Conservation (phyloP, 2,329 filamentous ascomycete genomes). For the Pyrenochaeta sp. region DNA sequence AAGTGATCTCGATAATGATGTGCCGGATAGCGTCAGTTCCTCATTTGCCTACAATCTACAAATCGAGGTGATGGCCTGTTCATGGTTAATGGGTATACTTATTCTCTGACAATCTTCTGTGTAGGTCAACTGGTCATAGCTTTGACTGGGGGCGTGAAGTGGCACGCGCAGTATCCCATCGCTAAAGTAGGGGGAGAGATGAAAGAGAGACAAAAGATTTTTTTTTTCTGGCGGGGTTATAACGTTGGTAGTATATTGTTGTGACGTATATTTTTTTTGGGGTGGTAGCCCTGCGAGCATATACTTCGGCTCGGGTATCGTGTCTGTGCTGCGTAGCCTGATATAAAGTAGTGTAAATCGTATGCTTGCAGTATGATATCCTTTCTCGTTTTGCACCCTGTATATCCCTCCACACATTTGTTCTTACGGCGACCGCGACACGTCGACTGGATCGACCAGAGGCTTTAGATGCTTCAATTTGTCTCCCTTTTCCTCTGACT, state of each 20-base stretch:
- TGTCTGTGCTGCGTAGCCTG: not conserved
- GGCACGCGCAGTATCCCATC: not conserved
- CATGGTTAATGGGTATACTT: no score
- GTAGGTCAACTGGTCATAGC: no score
- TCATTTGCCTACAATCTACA: no score
- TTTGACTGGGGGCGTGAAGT: no score
- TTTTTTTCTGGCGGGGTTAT: not conserved
- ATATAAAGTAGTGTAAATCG: not conserved
- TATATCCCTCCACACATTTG: not conserved
- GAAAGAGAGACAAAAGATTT: not conserved
- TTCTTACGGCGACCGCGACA: constrained; percentile 4
- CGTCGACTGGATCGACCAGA: constrained; percentile 5
- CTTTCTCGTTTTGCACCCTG: not conserved
- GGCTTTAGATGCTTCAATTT: not conserved
- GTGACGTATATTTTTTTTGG: not conserved
- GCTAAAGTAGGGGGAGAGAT: not conserved
- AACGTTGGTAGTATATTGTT: not conserved
- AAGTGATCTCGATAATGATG: no score
- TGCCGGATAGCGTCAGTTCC: no score
- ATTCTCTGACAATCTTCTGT: no score
- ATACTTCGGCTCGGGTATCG: not conserved
- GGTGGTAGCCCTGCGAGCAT: not conserved
- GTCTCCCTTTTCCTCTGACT: not conserved
- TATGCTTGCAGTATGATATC: not conserved
- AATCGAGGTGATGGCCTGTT: no score